A percentile compares a stretch with the other conserved stretches of the same genome.
Conservation (phyloP, 2,329 filamentous ascomycete species). For the Calonectria multiphialidica region DNA sequence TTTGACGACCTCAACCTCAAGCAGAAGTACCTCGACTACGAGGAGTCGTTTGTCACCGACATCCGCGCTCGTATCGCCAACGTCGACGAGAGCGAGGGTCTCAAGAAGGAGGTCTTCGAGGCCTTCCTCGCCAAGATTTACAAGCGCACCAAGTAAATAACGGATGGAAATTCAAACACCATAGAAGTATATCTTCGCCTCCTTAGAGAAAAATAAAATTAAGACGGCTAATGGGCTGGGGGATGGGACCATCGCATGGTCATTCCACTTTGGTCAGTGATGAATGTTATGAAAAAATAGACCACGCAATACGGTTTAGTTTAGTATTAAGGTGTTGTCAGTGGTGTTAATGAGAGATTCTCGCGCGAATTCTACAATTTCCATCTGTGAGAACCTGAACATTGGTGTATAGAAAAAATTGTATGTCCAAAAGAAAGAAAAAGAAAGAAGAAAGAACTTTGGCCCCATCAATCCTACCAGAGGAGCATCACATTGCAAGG, state of each 20-base stretch:
- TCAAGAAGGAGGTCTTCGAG: constrained; percentile 93
- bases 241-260: background rate
- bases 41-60: constrained; percentile 87
- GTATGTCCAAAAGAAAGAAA: no score
- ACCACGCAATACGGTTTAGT: constrained; percentile 1
- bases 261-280: background rate
- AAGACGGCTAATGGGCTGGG: background rate
- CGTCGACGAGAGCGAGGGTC: constrained; percentile 86
- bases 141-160: constrained; percentile 88
- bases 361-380: background rate
- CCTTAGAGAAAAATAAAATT: background rate
- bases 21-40: constrained; percentile 86
- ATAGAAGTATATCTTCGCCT: constrained; percentile 12
- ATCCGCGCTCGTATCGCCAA: constrained; percentile 80
- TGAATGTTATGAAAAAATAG: constrained; percentile 18
- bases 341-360: background rate
- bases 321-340: background rate
- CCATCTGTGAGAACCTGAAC: background rate
- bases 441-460: no score
- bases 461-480: no score
- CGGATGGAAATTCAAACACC: constrained; percentile 10
- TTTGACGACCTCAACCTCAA: constrained; percentile 89
- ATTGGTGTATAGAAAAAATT: no score
- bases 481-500: no score
- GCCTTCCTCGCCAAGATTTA: constrained; percentile 96